Base-by-base conservation (phyloP, 352 stramenopile species). In the Globisporangium nodosum region DNA sequence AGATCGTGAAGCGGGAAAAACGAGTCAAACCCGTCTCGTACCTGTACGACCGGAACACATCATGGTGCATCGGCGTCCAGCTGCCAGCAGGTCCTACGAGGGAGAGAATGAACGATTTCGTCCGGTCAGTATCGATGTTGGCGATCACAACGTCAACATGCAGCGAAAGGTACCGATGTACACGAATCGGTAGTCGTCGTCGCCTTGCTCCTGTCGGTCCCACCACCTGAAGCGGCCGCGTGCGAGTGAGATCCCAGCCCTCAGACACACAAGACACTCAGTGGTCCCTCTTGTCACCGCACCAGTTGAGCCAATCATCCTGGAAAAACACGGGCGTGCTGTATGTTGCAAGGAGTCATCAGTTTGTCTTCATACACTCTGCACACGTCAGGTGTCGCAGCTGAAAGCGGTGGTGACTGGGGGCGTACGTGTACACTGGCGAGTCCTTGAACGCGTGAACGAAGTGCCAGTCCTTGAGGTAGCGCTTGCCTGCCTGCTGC, bases 11-110 rank as follows among this genome's bases (percentile, higher is more conserved):
- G 35, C 13, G 4, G 37, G 13, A 18, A 43, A 13, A 12, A 4
- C 0, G 7, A 16, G 12, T 33, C 15, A 27, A 4, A 15, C 3
- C 8, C 24, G 4, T 3, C 18, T 56, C n/a, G 7, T 3, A 54
- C 84, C 84, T 98, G 74, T 98, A 98, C 13, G 93, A 98, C 33
- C 88, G 84, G 20, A 99, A 88, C 3, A 99, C 97, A 72, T 99
- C 97, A 49, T 97, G 90, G 68, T 99, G 97, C 57, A 98, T 69
- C 1, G 75, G 74, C 7, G 97, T 99, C 60, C 66, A 87, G 33
- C 94, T 98, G 52, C 78, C 86, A 27, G 66, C 56, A 5, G 94
- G 90, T 30, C 97, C 85, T 94, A 0, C 20, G 7, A 24, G 9
- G 2, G 6, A 31, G 27, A 6, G 50, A 33, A 11, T 30, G 1